Evolutionary conservation across 164 flowering plant species (phyloP).

Genomic region (Sedum album): DNA sequence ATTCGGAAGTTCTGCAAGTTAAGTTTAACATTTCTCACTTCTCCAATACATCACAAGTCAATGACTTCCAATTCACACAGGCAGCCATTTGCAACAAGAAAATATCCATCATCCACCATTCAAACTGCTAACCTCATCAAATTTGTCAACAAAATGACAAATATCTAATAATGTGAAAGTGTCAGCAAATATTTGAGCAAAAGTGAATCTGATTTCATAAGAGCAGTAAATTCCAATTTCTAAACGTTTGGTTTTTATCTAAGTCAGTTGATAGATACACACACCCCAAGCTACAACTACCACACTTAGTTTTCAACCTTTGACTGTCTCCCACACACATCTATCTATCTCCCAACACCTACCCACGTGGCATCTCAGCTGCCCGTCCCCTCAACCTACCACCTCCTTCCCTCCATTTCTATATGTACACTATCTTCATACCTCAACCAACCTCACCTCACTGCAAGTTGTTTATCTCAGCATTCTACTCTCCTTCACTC

Average conservation of each 20-base stretch:
- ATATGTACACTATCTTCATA: background rate
- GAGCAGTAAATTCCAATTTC: too few relatives aligned
- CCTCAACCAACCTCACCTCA: background rate
- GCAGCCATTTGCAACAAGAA: background rate
- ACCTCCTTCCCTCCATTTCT: background rate
- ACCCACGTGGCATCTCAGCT: conserved; percentile 7
- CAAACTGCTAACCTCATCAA: background rate
- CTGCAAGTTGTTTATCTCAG: background rate
- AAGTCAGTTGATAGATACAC: too few relatives aligned
- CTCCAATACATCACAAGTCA: too few relatives aligned
- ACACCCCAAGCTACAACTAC: background rate
- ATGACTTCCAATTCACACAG: background rate
- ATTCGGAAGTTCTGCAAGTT: too few relatives aligned
- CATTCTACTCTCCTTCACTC: background rate
- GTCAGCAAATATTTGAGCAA: too few relatives aligned
- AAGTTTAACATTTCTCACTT: too few relatives aligned
- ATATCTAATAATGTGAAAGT: too few relatives aligned
- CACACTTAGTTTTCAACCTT: background rate
- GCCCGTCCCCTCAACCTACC: conserved; percentile 1
- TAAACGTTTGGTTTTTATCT: too few relatives aligned
- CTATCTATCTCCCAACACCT: background rate
- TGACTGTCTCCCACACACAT: background rate
- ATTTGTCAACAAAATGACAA: too few relatives aligned
- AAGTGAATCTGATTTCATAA: too few relatives aligned
- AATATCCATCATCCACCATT: background rate